Conservation (phyloP, 768 basidiomycete species). For the Leucocoprinus leucothites region DNA sequence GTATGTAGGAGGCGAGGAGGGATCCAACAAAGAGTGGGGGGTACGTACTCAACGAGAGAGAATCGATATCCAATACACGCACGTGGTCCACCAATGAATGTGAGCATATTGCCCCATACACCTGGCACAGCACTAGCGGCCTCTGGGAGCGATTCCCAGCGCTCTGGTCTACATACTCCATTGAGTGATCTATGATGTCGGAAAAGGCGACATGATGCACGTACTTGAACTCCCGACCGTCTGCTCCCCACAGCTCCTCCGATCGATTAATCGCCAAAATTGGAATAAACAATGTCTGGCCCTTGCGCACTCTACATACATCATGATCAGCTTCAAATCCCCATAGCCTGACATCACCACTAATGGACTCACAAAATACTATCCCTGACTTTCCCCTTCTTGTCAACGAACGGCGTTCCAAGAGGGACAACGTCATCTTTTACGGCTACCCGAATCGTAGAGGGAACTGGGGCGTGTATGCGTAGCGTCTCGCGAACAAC, state of each 20-base stretch:
- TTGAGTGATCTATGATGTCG: not conserved
- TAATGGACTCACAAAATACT: conserved; percentile 29
- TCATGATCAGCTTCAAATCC: not conserved
- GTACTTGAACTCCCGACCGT: conserved; percentile 58
- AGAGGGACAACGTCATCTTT: conserved; percentile 55
- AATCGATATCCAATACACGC: conserved; percentile 71
- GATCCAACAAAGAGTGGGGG: not conserved
- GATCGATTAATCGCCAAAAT: conserved; percentile 52
- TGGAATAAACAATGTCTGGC: conserved; percentile 45
- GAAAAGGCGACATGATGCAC: not conserved
- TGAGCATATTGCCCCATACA: conserved; percentile 55
- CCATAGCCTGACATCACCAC: not conserved
- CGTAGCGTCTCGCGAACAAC: conserved; percentile 62
- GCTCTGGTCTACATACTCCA: conserved; percentile 61
- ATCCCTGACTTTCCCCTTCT: conserved; percentile 37
- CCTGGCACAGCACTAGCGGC: conserved; percentile 47
- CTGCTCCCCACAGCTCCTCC: conserved; percentile 58
- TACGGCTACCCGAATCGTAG: conserved; percentile 39
- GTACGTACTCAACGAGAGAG: conserved; percentile 30
- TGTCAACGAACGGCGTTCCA: conserved; percentile 40
- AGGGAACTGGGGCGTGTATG: conserved; percentile 48
- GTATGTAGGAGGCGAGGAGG: too few species aligned
- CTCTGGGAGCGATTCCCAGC: conserved; percentile 52
- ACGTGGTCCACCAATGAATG: conserved; percentile 63
- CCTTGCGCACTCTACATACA: conserved; percentile 34